Evolutionary conservation across 768 basidiomycete genomes (phyloP).

Genomic region (Xerocomus potaroensis): DNA sequence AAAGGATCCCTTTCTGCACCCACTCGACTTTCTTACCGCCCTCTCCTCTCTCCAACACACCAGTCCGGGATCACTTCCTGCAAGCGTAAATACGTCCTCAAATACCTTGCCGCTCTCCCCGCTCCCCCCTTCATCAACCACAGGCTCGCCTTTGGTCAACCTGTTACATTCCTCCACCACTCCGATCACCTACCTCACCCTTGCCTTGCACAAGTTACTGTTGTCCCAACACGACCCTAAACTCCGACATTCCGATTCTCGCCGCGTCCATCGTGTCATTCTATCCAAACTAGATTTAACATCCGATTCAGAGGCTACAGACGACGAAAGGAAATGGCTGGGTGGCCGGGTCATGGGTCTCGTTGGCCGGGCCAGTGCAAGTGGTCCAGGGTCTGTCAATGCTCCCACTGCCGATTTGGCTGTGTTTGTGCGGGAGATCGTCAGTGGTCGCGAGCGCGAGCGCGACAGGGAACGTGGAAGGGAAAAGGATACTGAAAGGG

Average conservation of each 20-base stretch:
- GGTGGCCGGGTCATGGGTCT: slow-evolving; percentile 36
- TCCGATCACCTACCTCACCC: slow-evolving; percentile 21
- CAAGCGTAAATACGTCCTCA: slow-evolving; percentile 12
- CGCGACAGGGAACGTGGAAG: slow-evolving; percentile 31
- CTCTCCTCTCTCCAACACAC: slow-evolving; percentile 31
- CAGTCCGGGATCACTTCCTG: slow-evolving; percentile 10
- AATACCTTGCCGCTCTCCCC: slow-evolving; percentile 16
- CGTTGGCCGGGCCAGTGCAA: slow-evolving; percentile 34
- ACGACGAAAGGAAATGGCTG: slow-evolving; percentile 30
- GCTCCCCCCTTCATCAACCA: slow-evolving; percentile 4
- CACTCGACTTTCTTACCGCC: slow-evolving; percentile 49
- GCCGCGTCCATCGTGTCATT: slow-evolving; percentile 59
- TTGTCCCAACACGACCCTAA: slow-evolving; percentile 28
- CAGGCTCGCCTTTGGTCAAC: slow-evolving; percentile 7
- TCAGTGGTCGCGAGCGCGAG: slow-evolving; percentile 31
- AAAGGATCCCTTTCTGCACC: slow-evolving; percentile 77
- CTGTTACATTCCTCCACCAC: slow-evolving; percentile 4
- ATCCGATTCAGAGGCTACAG: slow-evolving; percentile 30
- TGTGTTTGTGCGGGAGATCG: slow-evolving; percentile 44
- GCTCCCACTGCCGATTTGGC: slow-evolving; percentile 50
- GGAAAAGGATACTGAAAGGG: slow-evolving; percentile 31
- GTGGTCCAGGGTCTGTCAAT: slow-evolving; percentile 40
- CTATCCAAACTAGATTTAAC: slow-evolving; percentile 51
- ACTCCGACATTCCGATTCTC: slow-evolving; percentile 42
- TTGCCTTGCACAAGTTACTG: slow-evolving; percentile 19